phyloP scores from a whole-genome alignment of 2,329 filamentous ascomycete species.

The Aspergillus pseudoviridinutans region DNA sequence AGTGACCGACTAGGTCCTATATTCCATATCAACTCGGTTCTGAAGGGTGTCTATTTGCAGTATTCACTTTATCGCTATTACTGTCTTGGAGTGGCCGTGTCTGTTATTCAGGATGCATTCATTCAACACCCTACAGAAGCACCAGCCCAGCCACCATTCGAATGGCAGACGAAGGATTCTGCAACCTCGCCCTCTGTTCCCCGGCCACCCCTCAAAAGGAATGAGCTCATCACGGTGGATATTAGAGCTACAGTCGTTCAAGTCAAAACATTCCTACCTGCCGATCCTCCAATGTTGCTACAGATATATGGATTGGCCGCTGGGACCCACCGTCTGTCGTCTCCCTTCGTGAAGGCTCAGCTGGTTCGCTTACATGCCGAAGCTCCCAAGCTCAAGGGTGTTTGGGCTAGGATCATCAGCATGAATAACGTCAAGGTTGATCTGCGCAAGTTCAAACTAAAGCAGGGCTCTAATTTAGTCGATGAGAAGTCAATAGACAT shows the following conservation, averaged over 20 bases:
- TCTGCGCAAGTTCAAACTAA: conserved; percentile 70
- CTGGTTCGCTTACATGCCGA: conserved; percentile 83
- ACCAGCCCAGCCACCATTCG: conserved; percentile 3
- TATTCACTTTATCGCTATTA: conserved; percentile 96
- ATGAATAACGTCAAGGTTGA: conserved; percentile 79
- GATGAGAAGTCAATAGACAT: conserved; percentile 83
- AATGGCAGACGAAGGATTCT: conserved; percentile 13
- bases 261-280: conserved; percentile 81
- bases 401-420: conserved; percentile 84
- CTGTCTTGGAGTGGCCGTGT: conserved; percentile 74
- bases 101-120: conserved; percentile 70
- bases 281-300: conserved; percentile 86
- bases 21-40: conserved; percentile 78
- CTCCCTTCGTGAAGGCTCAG: conserved; percentile 73
- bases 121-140: conserved; percentile 23
- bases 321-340: conserved; percentile 81
- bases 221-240: conserved; percentile 76
- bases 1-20: conserved; percentile 84
- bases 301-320: conserved; percentile 80
- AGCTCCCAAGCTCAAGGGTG: conserved; percentile 72
- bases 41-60: conserved; percentile 74
- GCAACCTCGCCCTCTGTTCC: conserved; percentile 23
- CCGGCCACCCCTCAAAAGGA: conserved; percentile 23
- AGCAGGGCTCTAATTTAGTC: conserved; percentile 57
- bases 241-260: conserved; percentile 78